Conservation (phyloP, 2,329 filamentous ascomycete species). For the Volutella citrinella region DNA sequence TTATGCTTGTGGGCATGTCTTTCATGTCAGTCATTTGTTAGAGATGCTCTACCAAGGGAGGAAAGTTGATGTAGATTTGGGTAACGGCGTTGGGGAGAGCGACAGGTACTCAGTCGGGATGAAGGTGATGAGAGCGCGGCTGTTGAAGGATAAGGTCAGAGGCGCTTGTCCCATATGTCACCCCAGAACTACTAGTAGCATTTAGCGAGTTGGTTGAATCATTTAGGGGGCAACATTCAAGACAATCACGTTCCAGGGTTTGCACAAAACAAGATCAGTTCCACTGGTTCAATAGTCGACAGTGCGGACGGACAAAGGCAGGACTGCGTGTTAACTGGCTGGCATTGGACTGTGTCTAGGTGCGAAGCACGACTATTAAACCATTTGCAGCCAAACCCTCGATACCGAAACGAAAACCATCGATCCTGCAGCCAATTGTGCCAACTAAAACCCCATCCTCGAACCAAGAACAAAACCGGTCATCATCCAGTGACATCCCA, state of each 20-base stretch:
- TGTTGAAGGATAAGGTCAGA: conserved; percentile 68
- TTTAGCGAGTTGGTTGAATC: too few relatives aligned
- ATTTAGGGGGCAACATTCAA: too few relatives aligned
- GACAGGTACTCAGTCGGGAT: conserved; percentile 68
- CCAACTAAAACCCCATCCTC: too few relatives aligned
- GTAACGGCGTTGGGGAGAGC: conserved; percentile 39
- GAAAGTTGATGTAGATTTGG: conserved; percentile 45
- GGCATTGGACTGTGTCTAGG: conserved; percentile 22
- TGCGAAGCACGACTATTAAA: conserved; percentile 24
- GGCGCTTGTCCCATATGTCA: conserved; percentile 63
- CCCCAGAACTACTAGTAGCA: too few relatives aligned
- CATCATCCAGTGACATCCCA: too few relatives aligned
- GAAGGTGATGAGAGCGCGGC: conserved; percentile 82
- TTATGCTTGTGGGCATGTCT: conserved; percentile 80
- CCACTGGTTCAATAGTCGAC: conserved; percentile 16
- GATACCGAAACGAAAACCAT: too few relatives aligned
- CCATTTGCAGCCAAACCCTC: conserved; percentile 14
- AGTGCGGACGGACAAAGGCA: too few relatives aligned
- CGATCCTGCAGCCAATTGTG: conserved; percentile 19
- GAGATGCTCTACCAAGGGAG: conserved; percentile 46
- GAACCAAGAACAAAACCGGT: too few relatives aligned
- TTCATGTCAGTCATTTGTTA: conserved; percentile 72
- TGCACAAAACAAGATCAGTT: conserved; percentile 8
- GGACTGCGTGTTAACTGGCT: too few relatives aligned
- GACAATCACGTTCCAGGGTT: conserved; percentile 1